Base-by-base conservation (phyloP, 257 asterid genomes). In the Petrea volubilis region DNA sequence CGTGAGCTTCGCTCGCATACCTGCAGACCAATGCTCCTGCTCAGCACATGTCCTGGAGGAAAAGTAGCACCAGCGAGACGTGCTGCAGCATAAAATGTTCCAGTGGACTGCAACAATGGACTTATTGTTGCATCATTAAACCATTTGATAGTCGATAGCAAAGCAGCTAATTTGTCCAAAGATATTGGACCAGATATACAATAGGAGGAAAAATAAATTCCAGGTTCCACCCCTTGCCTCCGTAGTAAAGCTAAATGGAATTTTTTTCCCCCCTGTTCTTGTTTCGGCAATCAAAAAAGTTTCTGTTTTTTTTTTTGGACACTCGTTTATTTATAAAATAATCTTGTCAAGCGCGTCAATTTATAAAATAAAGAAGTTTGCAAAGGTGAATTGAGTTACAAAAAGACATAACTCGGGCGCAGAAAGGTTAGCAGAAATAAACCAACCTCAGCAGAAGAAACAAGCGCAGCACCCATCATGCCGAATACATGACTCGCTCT, bases 21-120 rank as follows among this genome's bases (percentile, higher is more conserved):
- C 98, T 92, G 98, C 67, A 95, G 87, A 72, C 99, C 99, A 52
- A 95, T 92, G 85, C 99, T 95, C 79, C 99, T 82, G 90, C 88
- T 90, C 66, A 95, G 52, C 46, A 95, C 99, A 80, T 87, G 87
- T 9, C 88, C 85, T 0, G 99, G 99, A 78, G 99, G 99, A 58
- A 79, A 40, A 17, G 99, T 95, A 31, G 98, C 99, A 66, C 99
- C 99, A 33, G 99, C 84, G 65, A 95, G 91, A 77, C 99, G 85
- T n/a, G 98, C 86, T 7, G 99, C 85, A 25, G 98, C 99, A 70
- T 88, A 92, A 84, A 92, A 85, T 38, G 98, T 83, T 70, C 88
- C 96, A 14, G 92, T 92, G 27, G 98, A 90, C 99, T 95, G 92
- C 80, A 80, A 51, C n/a, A n/a, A 53, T 72, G 64, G 73, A 38